Percentiles rank a stretch among this genome's conserved stretches.
Conservation (phyloP, 108 stramenopile genomes). For the Nitzschia putrida region DNA sequence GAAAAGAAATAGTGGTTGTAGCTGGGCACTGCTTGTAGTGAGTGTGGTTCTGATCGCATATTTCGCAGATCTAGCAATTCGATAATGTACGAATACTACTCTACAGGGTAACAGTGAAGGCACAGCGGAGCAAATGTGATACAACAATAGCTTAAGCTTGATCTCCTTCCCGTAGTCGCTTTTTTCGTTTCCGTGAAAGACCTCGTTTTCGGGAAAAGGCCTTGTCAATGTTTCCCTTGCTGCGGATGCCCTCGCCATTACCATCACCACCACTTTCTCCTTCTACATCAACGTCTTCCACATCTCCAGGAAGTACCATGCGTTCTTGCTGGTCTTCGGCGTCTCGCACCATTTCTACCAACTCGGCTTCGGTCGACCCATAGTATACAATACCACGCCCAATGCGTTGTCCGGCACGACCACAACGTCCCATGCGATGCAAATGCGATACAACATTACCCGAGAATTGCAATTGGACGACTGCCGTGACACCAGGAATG, state of each 20-base stretch:
- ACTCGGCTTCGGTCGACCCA: conserved; percentile 61
- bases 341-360: conserved; percentile 71
- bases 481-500: conserved; percentile 92
- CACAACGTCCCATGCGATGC: conserved; percentile 98
- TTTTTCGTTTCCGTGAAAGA: conserved; percentile 85
- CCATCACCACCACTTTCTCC: conserved; percentile 1
- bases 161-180: conserved; percentile 48
- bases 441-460: conserved; percentile 94
- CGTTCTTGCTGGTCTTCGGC: conserved; percentile 80
- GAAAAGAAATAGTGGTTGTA: too few relatives aligned
- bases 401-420: conserved; percentile 89
- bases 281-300: too few relatives aligned
- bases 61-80: too few relatives aligned
- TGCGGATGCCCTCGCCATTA: conserved; percentile 29
- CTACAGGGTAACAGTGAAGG: too few relatives aligned
- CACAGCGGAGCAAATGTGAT: too few relatives aligned
- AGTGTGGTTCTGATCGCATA: too few relatives aligned
- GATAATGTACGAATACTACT: too few relatives aligned
- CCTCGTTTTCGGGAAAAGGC: conserved; percentile 88
- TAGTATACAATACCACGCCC: conserved; percentile 94
- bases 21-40: too few relatives aligned
- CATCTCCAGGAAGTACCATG: conserved; percentile 69
- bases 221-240: conserved; percentile 65
- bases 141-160: neutral
- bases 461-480: conserved; percentile 97